Base-by-base conservation (phyloP, 1,284 basidiomycete species). In the Ceratobasidium sp. region DNA sequence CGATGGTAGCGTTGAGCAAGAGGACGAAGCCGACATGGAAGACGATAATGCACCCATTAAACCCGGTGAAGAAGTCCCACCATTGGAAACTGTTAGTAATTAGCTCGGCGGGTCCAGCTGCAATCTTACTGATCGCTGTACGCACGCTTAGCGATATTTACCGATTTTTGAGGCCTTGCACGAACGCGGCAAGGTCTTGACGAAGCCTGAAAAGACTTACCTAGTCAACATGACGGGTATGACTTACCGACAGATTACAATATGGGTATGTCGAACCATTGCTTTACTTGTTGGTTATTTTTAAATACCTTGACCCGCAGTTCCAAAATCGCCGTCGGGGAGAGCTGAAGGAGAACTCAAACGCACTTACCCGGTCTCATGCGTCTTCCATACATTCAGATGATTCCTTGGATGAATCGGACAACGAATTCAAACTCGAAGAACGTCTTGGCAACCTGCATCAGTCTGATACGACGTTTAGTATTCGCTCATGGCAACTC, bases 171-270 rank as follows among this genome's bases (percentile, higher is more conserved):
- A 54, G 38, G 62, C 50, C 1, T 29, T 67, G 22, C 62, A 67
- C 27, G 62, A 67, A 35, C 62, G 62, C 3, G 62, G 62, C 35
- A 67, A 67, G 20, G 50, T 67, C 6, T 31, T 67, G 13, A 67
- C 49, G 13, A 67, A 67, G 22, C 49, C 50, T n/a, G 69, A 72
- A 43, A 72, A 72, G 35, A 70, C 69, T 20, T 68, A 70, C 42
- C 69, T 70, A 4, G 55, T 69, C 20, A 50, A 70, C 32, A 58
- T 55, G 47, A 72, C 71, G 2, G 64, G 69, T 3, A 57, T 72
- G 35, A 70, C 71, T 5, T 72, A 72, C 34, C 54, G 71, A 12
- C 69, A 72, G 49, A 70, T 72, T 52, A 69, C 69, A 12, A 69
- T 72, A 29, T 72, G 71, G 71, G 70, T 72, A 57, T 35, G 71